Base-by-base conservation (phyloP, 2,329 filamentous ascomycete species). In the Metarhizium guizhouense region DNA sequence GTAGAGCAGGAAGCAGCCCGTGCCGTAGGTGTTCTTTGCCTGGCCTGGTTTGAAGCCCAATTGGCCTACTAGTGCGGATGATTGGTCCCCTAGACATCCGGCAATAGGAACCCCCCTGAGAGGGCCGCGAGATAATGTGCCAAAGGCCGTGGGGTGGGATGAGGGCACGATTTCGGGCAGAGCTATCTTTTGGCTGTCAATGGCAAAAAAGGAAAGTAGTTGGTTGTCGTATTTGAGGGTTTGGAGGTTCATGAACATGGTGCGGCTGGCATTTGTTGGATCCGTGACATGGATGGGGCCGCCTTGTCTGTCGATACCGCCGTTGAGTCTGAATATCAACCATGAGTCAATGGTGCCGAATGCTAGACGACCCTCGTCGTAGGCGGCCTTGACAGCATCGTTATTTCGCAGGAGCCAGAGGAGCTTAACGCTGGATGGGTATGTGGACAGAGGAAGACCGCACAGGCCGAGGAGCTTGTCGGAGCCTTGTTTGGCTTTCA, bases 21-120 rank as follows among this genome's bases (percentile, higher is more conserved):
- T 95, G 43, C 90, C 90, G 68, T 95, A 95, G 0, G 90, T 95
- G 71, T 94, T 95, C 77, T 95, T 95, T 48, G 90, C 91, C 63
- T 84, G 82, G 53, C 91, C 91, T 1, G 89, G 85, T 3, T 78
- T 81, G 73, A 95, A 95, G 14, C 88, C 90, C 67, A 88, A 87
- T 70, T 95, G 90, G 50, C 90, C 90, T 20, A 95, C 89, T 52
- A 95, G 75, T 16, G 90, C 90, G 54, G 89, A 86, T 45, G 90
- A 93, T 71, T 95, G 90, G 66, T 95, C 90, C 59, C 90, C 90
- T 16, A 95, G 74, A 67, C 89, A 94, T 63, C 90, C 90, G n/a
- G 87, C 84, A 61, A 95, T 93, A 47, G 76, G 82, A 30, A 86
- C 74, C 32, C 87, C 90, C 58, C 83, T 79, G 8, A 96, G 75